Conservation (phyloP, 257 asterid genomes). For the Nicotiana obtusifolia region DNA sequence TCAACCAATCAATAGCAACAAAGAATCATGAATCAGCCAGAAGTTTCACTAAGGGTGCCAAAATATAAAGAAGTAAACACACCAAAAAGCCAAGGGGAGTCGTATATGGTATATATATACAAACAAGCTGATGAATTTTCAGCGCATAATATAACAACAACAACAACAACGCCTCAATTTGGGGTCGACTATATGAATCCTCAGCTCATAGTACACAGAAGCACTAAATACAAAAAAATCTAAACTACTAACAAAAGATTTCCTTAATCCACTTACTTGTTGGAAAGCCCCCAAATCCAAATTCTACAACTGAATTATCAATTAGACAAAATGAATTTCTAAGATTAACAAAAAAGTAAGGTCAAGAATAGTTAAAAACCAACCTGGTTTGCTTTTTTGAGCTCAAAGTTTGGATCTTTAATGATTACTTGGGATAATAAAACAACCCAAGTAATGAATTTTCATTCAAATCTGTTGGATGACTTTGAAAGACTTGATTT, state of each 20-base stretch:
- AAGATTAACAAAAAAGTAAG: background rate
- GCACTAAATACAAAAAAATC: background rate
- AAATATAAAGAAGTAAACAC: no score
- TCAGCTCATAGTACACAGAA: background rate
- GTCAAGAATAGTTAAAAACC: background rate
- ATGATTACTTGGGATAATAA: conserved; percentile 6
- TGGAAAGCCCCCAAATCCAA: background rate
- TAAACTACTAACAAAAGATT: background rate
- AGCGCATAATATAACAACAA: no score
- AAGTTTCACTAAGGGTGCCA: no score
- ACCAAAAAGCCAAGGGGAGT: no score
- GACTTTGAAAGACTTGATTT: background rate
- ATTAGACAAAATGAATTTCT: background rate
- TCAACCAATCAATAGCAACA: background rate
- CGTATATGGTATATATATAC: no score
- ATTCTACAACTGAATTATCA: background rate
- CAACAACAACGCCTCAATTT: no score
- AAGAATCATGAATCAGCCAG: background rate
- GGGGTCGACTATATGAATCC: no score
- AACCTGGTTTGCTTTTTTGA: conserved; percentile 5
- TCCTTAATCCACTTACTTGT: background rate
- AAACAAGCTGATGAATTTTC: no score
- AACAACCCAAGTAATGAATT: conserved; percentile 9
- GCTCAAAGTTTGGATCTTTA: conserved; percentile 24
- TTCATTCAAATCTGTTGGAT: background rate